Percentiles rank a stretch among this genome's conserved stretches.
Conservation (phyloP, 306 rosid species). For the Pyrus bretschneideri region DNA sequence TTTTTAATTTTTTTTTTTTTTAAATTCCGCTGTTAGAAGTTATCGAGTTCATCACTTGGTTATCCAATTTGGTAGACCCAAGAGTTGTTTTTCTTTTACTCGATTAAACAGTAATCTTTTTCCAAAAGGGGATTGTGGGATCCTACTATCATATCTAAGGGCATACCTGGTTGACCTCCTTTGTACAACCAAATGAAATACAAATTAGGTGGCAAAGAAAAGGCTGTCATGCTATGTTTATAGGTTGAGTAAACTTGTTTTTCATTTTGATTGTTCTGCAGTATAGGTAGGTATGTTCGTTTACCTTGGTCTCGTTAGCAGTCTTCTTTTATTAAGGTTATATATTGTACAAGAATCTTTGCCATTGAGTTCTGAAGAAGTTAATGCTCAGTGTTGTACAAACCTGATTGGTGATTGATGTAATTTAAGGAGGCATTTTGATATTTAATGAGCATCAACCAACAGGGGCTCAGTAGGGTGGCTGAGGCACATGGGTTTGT, state of each 20-base stretch:
- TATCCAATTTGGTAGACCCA: neutral
- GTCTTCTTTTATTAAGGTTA: neutral
- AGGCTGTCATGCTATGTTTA: neutral
- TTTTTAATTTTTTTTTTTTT: neutral
- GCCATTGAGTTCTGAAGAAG: neutral
- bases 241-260: neutral
- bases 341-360: neutral
- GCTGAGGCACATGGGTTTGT: too few relatives aligned
- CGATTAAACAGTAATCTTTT: neutral
- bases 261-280: neutral
- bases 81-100: neutral
- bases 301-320: neutral
- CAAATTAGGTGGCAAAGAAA: neutral
- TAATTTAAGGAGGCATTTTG: neutral
- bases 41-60: neutral
- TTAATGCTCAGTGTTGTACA: neutral
- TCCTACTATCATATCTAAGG: neutral
- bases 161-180: neutral
- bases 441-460: too few relatives aligned
- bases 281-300: neutral
- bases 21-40: neutral
- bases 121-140: neutral
- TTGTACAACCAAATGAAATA: neutral
- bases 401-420: neutral
- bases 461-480: too few relatives aligned